A percentile compares a stretch with the other conserved stretches of the same genome.
Conservation (phyloP, 2,329 filamentous ascomycete genomes). For the Nigrospora osmanthi region DNA sequence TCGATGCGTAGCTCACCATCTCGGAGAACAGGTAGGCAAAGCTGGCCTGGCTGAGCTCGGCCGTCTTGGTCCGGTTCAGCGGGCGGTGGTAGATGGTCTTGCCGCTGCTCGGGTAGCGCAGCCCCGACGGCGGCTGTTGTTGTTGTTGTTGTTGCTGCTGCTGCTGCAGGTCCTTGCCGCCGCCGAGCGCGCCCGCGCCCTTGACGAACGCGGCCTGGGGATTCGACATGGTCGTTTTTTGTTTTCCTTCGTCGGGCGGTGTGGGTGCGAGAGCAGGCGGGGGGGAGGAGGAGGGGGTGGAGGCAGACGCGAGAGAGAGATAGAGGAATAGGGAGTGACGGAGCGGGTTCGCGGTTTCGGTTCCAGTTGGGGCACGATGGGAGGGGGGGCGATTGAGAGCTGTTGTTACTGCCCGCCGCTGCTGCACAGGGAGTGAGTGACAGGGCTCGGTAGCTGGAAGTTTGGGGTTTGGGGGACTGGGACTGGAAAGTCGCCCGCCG, state of each 20-base stretch:
- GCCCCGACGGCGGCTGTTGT: constrained; percentile 38
- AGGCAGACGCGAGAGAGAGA: neutral
- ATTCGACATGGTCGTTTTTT: constrained; percentile 37
- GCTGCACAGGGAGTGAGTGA: too few relatives aligned
- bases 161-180: constrained; percentile 29
- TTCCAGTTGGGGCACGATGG: too few relatives aligned
- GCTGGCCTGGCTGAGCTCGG: constrained; percentile 84
- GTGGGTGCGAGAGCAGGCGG: neutral
- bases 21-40: constrained; percentile 96
- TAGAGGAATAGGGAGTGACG: too few relatives aligned
- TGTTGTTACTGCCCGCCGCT: too few relatives aligned
- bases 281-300: neutral
- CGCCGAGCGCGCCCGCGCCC: constrained; percentile 15
- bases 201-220: constrained; percentile 32
- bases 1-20: constrained; percentile 93
- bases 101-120: constrained; percentile 84
- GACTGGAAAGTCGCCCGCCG: too few relatives aligned
- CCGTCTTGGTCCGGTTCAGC: constrained; percentile 79
- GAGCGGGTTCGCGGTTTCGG: too few relatives aligned
- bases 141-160: constrained; percentile 29
- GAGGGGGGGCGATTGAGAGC: too few relatives aligned
- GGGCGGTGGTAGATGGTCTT: constrained; percentile 98
- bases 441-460: too few relatives aligned
- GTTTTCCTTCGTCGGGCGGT: neutral
- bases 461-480: too few relatives aligned